Percentiles rank a stretch among this genome's conserved stretches.
Conservation (phyloP, 768 basidiomycete species). For the Cytidiella melzeri region DNA sequence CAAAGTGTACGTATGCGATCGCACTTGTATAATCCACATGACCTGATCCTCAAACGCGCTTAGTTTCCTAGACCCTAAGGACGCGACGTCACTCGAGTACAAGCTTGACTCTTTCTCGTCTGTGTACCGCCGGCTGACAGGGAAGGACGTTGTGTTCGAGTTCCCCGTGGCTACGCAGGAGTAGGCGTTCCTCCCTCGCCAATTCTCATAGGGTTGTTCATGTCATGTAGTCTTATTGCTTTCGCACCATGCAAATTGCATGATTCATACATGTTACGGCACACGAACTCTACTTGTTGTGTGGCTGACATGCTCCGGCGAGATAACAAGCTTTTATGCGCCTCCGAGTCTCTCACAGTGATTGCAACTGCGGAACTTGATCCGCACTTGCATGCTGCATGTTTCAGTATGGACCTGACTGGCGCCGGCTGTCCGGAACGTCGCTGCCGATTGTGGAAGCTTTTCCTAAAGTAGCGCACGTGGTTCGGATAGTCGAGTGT, state of each 20-base stretch:
- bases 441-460: conserved; percentile 12
- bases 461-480: conserved; percentile 16
- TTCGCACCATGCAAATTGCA: conserved; percentile 29
- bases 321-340: conserved; percentile 6
- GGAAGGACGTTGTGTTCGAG: conserved; percentile 95
- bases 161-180: conserved; percentile 76
- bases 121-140: conserved; percentile 91
- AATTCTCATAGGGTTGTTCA: conserved; percentile 24
- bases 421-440: conserved; percentile 2
- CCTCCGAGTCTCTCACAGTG: neutral
- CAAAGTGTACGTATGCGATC: conserved; percentile 97
- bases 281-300: conserved; percentile 4
- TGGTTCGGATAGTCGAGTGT: conserved; percentile 18
- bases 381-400: neutral
- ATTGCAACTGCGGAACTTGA: neutral
- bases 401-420: neutral
- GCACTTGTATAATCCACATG: no score
- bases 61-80: conserved; percentile 97
- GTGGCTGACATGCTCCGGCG: conserved; percentile 8
- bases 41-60: no score
- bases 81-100: conserved; percentile 97
- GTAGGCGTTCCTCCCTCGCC: conserved; percentile 38
- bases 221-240: conserved; percentile 25
- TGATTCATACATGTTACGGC: conserved; percentile 25
- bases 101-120: conserved; percentile 99